These are phyloP conservation scores for Eucalyptus caleyi DNA, from an alignment of 345 rosid genomes.

Conservation along the genomic window DNA sequence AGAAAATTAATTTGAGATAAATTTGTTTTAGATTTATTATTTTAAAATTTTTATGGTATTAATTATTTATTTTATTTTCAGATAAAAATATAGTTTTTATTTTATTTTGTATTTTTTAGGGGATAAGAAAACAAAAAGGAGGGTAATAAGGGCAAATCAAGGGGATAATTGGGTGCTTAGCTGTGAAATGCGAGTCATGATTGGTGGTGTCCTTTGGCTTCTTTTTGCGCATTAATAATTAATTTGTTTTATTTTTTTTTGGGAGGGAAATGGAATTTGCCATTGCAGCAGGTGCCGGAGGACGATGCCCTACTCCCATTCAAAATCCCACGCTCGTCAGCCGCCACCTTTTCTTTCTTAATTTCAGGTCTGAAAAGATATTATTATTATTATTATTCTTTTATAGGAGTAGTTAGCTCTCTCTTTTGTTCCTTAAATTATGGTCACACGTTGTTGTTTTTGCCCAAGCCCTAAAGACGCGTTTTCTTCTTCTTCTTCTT, in stretches of 20 bases:
- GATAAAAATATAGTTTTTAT: neutral
- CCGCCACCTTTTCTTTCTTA: neutral
- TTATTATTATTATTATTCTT: neutral
- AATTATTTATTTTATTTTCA: neutral
- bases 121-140: neutral
- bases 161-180: neutral
- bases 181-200: neutral
- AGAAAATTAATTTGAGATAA: too few species aligned
- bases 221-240: neutral
- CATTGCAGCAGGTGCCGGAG: neutral
- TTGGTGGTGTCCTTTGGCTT: neutral
- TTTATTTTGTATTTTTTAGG: neutral
- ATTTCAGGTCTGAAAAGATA: neutral
- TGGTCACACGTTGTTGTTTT: neutral
- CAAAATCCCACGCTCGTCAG: neutral
- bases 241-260: neutral
- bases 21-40: rapidly evolving
- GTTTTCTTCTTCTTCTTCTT: rapidly evolving
- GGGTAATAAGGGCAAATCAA: neutral
- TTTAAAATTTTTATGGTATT: too few species aligned
- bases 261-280: neutral
- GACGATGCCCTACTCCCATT: neutral
- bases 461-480: neutral
- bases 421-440: neutral
- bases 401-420: neutral